These are phyloP conservation scores for Aspergillus sp. DNA, from an alignment of 2,329 filamentous ascomycete species.

Conservation along the genomic window DNA sequence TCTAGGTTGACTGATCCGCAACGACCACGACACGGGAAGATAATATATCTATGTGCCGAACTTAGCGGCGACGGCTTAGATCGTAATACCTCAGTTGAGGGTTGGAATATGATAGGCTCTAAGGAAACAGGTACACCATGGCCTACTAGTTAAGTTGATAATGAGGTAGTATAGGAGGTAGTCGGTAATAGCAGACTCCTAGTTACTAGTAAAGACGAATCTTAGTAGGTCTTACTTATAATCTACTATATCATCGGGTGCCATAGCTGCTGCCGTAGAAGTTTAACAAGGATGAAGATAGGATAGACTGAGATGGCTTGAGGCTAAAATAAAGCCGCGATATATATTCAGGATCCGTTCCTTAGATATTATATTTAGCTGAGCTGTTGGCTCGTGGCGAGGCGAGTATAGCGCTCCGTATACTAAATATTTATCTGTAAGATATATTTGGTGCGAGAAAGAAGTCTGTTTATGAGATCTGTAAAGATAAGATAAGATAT, in stretches of 20 bases:
- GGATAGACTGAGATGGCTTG: not conserved
- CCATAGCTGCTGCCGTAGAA: not conserved
- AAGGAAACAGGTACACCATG: conserved; percentile 26
- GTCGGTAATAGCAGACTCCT: not conserved
- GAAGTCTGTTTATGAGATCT: not conserved
- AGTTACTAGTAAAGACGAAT: not conserved
- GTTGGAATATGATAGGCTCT: conserved; percentile 34
- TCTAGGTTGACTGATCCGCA: no score
- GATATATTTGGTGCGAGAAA: not conserved
- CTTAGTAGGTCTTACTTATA: not conserved
- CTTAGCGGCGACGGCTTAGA: conserved; percentile 24
- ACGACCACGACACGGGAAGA: no score
- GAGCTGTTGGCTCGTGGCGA: not conserved
- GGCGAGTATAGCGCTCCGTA: not conserved
- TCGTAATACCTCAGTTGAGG: conserved; percentile 33
- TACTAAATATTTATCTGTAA: not conserved
- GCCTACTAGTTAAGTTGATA: conserved; percentile 33
- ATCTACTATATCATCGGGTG: not conserved
- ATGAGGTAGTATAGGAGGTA: conserved; percentile 31
- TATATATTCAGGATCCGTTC: not conserved
- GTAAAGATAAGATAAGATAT: not conserved
- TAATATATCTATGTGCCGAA: conserved; percentile 10
- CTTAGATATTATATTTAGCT: not conserved
- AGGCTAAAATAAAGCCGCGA: not conserved
- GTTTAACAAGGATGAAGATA: not conserved